Base-by-base conservation (phyloP, 768 basidiomycete genomes). In the Xerocomellus chrysenteron region DNA sequence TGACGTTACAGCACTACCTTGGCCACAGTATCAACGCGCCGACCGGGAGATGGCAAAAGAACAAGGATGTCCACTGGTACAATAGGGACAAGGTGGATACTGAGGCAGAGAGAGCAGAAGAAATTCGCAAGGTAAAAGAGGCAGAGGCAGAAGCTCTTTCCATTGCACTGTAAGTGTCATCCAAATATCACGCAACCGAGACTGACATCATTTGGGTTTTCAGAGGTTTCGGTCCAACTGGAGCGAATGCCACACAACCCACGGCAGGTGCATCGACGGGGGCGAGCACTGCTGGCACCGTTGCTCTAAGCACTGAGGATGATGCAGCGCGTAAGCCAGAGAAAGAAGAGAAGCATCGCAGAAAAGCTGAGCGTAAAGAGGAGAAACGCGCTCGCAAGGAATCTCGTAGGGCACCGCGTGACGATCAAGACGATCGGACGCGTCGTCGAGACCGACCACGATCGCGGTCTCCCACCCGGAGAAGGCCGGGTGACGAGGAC, bases 31-130 rank as follows among this genome's bases (percentile, higher is more conserved):
- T 97, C 75, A 95, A 95, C 67, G 95, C 95, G 3, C 95, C 95
- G 0, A 92, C 92, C 1, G 95, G 95, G 2, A 80, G 95, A 46
- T 98, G 95, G 95, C 95, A 97, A 75, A 95, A 95, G 75, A 93
- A 94, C 76, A 94, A 95, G 70, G 95, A 98, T 66, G 76, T 98
- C 16, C 94, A 96, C 65, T 98, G 95, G 95, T 98, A 96, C 68
- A 83, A 77, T 64, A 85, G 94, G 30, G 92, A 94, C 5, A 28
- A 58, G 35, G 65, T 68, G 2, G 59, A 65, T 14, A 63, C 62
- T 4, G 82, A 82, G 14, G 69, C 70, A 12, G 83, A 84, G 58
- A 77, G 82, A 52, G 64, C 51, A 0, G 92, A 88, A 58, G 95
- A 98, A 75, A 87, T 97, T 33, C 75, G 82, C 54, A 83, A 80